Percentiles rank a stretch among this genome's conserved stretches.
These are phyloP conservation scores for Penicillium sp. DNA, from an alignment of 2,329 filamentous ascomycete species.

Conservation along the genomic window DNA sequence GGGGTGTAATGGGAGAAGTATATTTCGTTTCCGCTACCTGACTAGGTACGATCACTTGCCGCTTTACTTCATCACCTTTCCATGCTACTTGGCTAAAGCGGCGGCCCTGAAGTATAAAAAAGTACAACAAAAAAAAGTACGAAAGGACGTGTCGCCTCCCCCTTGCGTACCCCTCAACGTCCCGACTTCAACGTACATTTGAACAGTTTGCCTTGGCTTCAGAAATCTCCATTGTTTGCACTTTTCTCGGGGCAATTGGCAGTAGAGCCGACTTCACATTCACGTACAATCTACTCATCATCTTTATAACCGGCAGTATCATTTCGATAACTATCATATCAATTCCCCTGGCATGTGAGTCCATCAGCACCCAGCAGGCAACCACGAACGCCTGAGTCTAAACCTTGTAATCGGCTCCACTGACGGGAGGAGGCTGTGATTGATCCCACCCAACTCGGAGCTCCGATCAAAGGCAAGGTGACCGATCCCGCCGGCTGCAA, in stretches of 20 bases:
- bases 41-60: not conserved
- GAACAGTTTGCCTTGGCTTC: not conserved
- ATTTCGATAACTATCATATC: too few relatives aligned
- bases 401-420: not conserved
- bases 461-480: not conserved
- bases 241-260: too few relatives aligned
- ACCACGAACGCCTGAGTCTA: not conserved
- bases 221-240: too few relatives aligned
- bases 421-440: not conserved
- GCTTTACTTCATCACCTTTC: not conserved
- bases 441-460: not conserved
- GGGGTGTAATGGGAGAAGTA: not conserved
- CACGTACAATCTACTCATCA: too few relatives aligned
- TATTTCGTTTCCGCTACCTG: too few relatives aligned
- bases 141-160: not conserved
- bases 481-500: slow-evolving; percentile 13
- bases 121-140: not conserved
- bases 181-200: not conserved
- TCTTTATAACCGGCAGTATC: too few relatives aligned
- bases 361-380: not conserved
- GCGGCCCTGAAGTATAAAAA: not conserved
- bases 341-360: too few relatives aligned
- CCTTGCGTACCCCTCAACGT: slow-evolving; percentile 1
- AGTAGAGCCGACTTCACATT: too few relatives aligned
- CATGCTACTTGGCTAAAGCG: not conserved